A percentile compares a stretch with the other conserved stretches of the same genome.
Evolutionary conservation across 257 asterid species (phyloP).

Genomic region (Solanum neorickii): DNA sequence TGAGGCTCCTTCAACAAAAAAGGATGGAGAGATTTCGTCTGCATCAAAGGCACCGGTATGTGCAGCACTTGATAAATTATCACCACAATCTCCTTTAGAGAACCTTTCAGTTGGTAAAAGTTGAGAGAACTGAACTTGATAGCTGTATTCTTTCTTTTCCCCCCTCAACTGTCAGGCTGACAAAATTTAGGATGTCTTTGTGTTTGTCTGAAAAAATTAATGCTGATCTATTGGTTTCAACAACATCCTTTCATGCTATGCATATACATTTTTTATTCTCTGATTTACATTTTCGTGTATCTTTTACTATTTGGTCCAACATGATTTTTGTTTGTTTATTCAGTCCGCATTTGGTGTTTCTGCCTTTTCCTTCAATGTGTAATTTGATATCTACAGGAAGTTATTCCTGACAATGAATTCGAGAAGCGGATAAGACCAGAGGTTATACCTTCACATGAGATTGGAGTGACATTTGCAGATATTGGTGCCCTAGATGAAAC

Average conservation of each 20-base stretch:
- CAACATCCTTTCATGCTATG: neutral
- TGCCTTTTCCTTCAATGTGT: neutral
- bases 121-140: neutral
- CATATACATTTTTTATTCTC: neutral
- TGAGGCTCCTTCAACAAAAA: slow-evolving; percentile 38
- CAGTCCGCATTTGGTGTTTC: neutral
- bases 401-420: slow-evolving; percentile 85
- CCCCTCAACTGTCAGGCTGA: neutral
- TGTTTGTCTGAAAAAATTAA: neutral
- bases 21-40: slow-evolving; percentile 43
- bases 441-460: slow-evolving; percentile 85
- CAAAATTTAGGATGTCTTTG: neutral
- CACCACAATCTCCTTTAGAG: neutral
- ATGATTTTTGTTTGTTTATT: neutral
- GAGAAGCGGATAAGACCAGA: slow-evolving; percentile 94
- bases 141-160: neutral
- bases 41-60: slow-evolving; percentile 55
- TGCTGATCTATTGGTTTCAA: neutral
- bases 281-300: neutral
- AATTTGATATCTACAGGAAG: slow-evolving; percentile 43
- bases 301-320: neutral
- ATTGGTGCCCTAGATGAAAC: slow-evolving; percentile 82
- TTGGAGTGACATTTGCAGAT: slow-evolving; percentile 83
- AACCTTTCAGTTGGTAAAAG: neutral
- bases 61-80: neutral